These are phyloP conservation scores for Epichloe elymi DNA, from an alignment of 2,329 filamentous ascomycete genomes.

Conservation along the genomic window DNA sequence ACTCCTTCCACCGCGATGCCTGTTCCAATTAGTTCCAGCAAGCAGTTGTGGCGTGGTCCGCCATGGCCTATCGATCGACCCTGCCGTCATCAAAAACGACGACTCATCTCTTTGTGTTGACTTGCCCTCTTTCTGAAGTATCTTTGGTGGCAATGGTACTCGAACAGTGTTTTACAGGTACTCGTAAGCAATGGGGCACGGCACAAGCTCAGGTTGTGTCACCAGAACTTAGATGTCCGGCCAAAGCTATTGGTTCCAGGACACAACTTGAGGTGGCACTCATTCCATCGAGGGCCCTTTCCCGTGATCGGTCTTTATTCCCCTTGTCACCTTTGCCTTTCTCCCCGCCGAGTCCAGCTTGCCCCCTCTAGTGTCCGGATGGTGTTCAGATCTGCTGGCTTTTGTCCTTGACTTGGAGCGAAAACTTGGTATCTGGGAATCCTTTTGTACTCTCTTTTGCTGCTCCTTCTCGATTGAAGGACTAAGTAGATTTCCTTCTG, in stretches of 20 bases:
- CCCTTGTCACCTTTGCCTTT: not conserved
- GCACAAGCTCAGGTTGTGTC: not conserved
- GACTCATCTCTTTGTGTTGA: not conserved
- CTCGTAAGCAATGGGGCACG: not conserved
- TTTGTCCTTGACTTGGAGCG: not conserved
- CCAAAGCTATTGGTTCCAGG: not conserved
- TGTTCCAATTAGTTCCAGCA: not conserved
- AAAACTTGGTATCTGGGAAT: not conserved
- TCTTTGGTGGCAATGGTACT: not conserved
- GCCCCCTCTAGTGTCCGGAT: not conserved
- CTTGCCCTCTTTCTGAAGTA: not conserved
- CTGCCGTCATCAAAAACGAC: not conserved
- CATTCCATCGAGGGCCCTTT: not conserved
- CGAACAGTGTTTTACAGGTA: not conserved
- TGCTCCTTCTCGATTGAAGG: not conserved
- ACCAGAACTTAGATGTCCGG: not conserved
- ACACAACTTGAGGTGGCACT: not conserved
- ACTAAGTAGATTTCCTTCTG: not conserved
- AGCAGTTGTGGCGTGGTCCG: not conserved
- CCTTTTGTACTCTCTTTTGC: not conserved
- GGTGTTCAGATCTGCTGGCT: not conserved
- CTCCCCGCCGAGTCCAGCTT: not conserved
- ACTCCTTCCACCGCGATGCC: not conserved
- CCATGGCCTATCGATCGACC: not conserved
- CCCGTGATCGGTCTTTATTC: not conserved